These are phyloP conservation scores for Lolium perenne DNA, from an alignment of 176 grass and related monocot genomes.

Conservation along the genomic window DNA sequence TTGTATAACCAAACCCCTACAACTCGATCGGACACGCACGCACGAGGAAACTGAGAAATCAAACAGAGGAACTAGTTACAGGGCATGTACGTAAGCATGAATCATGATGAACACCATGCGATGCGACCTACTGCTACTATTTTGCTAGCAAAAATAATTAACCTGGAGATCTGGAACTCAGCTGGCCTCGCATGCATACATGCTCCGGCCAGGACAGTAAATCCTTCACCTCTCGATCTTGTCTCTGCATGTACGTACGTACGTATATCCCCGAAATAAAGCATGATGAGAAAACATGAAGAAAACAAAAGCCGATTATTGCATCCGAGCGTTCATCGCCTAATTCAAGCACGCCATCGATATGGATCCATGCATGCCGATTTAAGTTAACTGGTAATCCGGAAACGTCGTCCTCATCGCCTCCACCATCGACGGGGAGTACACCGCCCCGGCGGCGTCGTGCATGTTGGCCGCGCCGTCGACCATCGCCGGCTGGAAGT, in stretches of 20 bases:
- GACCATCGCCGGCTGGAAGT: constrained; percentile 27
- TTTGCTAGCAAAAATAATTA: constrained; percentile 27
- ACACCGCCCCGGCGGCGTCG: constrained; percentile 7
- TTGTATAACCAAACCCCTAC: neutral
- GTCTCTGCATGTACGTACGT: constrained; percentile 2
- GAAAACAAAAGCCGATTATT: constrained; percentile 38
- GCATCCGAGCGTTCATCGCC: constrained; percentile 25
- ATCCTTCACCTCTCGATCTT: constrained; percentile 32
- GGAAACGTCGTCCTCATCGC: constrained; percentile 21
- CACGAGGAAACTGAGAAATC: constrained; percentile 12
- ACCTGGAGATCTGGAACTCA: constrained; percentile 30
- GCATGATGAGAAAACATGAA: neutral
- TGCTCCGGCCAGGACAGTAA: neutral
- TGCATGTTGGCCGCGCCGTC: constrained; percentile 28
- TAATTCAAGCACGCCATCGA: neutral
- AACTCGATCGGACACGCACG: neutral
- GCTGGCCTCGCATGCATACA: constrained; percentile 19
- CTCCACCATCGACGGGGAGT: constrained; percentile 55
- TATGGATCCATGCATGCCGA: neutral
- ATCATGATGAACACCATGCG: constrained; percentile 1
- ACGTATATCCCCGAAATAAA: neutral
- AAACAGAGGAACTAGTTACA: constrained; percentile 14
- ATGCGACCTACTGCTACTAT: neutral
- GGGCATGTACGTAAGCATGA: neutral
- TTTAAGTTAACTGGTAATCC: constrained; percentile 21